Percentiles rank a stretch among this genome's conserved stretches.
Evolutionary conservation across 495 filamentous ascomycete species (phyloP).

Genomic region (Xylaria grammica): DNA sequence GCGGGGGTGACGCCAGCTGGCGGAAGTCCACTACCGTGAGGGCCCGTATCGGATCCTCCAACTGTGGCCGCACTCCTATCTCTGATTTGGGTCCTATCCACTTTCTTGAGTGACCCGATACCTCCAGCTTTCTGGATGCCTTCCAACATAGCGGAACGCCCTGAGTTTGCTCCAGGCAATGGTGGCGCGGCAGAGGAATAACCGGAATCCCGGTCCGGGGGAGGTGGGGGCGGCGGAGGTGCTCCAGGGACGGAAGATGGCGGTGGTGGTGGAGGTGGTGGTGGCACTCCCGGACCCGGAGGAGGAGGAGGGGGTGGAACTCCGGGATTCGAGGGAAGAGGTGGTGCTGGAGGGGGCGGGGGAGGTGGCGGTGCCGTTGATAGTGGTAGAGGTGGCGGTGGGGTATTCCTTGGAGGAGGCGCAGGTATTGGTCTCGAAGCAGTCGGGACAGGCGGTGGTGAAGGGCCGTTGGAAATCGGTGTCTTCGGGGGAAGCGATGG

Average conservation of each 20-base stretch:
- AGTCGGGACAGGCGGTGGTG: conserved; percentile 55
- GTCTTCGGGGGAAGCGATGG: conserved; percentile 69
- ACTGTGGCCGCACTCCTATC: conserved; percentile 79
- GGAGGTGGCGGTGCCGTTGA: conserved; percentile 47
- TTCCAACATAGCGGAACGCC: conserved; percentile 72
- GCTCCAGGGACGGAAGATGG: conserved; percentile 53
- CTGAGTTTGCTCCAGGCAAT: conserved; percentile 56
- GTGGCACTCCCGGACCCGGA: conserved; percentile 46
- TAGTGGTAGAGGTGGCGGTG: conserved; percentile 46
- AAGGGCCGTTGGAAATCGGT: conserved; percentile 63
- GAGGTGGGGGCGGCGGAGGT: conserved; percentile 72
- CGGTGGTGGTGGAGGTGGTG: conserved; percentile 62
- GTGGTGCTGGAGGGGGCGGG: conserved; percentile 40
- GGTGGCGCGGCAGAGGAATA: conserved; percentile 64
- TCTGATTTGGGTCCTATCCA: conserved; percentile 73
- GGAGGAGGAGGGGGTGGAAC: conserved; percentile 48
- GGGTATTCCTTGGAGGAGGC: conserved; percentile 42
- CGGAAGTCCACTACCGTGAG: conserved; percentile 61
- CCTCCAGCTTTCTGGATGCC: conserved; percentile 82
- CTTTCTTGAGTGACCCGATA: conserved; percentile 76
- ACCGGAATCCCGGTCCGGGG: conserved; percentile 67
- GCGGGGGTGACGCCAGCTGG: conserved; percentile 53
- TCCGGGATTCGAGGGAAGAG: conserved; percentile 27
- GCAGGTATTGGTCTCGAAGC: conserved; percentile 32
- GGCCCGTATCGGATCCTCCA: conserved; percentile 61